Base-by-base conservation (phyloP, 768 basidiomycete species). In the Pleurotus tuoliensis region DNA sequence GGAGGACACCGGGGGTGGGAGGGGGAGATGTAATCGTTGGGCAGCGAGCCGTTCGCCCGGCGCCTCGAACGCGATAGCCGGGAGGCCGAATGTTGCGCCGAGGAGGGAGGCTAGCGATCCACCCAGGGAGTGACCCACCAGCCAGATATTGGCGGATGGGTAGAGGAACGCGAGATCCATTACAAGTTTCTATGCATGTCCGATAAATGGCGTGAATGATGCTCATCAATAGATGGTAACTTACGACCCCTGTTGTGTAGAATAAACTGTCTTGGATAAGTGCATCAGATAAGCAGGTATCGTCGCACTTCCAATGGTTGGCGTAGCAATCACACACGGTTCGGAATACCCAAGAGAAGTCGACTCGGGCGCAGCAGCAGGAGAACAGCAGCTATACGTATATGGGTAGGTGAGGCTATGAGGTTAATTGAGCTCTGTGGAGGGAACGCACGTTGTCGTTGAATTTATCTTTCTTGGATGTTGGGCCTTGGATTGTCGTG, bases 341-440 rank as follows among this genome's bases (percentile, higher is more conserved):
- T 37, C 80, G 79, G 66, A 92, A 88, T 24, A 82, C 66, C 94
- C 95, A 98, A 2, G 90, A 86, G 58, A 94, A 79, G 69, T 92
- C 90, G 37, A 95, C 89, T 30, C 86, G 80, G 13, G 94, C 95
- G 64, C 96, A 98, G 67, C 96, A 98, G 71, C 96, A 98, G 0
- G 94, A 90, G 66, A 91, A 92, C 15, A 92, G 69, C 47, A 76
- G 76, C 52, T 24, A 46, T 16, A 8, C 12, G 20, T 34, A 37
- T 37, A 44, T 27, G 16, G 40, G 20, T 37, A 30, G 30, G 15
- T 22, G 45, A 30, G 47, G 34, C 45, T 51, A 56, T 15, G 44
- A 6, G 27, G 51, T 16, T 40, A 46, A 52, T 15, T 24, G 25
- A 3, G 37, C 30, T 30, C 30, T 8, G 44, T 22, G 18, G 49